Conservation (phyloP, 495 filamentous ascomycete genomes). For the Bombardia bombarda region DNA sequence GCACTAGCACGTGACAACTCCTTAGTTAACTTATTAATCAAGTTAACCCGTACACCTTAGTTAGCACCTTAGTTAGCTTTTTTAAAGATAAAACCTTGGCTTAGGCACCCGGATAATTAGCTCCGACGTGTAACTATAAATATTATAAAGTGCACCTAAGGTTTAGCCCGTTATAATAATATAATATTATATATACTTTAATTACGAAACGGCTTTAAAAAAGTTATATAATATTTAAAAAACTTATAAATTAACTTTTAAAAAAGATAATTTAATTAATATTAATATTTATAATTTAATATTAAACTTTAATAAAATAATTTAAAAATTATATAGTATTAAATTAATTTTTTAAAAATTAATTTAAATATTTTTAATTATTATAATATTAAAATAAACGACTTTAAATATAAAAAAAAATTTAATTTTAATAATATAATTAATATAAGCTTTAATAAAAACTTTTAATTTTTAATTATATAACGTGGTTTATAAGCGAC, state of each 20-base stretch:
- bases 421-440: background rate
- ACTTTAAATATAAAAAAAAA: too few relatives aligned
- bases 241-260: background rate
- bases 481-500: background rate
- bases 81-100: too few relatives aligned
- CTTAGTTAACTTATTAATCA: too few relatives aligned
- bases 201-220: background rate
- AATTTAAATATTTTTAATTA: background rate
- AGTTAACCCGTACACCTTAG: too few relatives aligned
- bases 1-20: too few relatives aligned
- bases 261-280: background rate
- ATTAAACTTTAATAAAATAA: background rate
- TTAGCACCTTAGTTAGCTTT: too few relatives aligned
- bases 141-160: background rate
- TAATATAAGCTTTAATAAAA: background rate
- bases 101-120: too few relatives aligned
- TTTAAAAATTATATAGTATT: background rate
- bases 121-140: too few relatives aligned
- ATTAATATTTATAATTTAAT: background rate
- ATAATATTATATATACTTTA: background rate
- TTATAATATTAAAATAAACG: too few relatives aligned
- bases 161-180: too few relatives aligned
- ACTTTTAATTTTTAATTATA: background rate
- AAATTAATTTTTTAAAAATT: background rate
- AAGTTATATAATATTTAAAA: background rate